Evolutionary conservation across 2,329 filamentous ascomycete species (phyloP), one percentile per base, ranked within the genome.

Genomic region (Epichloe brachyelytri): DNA sequence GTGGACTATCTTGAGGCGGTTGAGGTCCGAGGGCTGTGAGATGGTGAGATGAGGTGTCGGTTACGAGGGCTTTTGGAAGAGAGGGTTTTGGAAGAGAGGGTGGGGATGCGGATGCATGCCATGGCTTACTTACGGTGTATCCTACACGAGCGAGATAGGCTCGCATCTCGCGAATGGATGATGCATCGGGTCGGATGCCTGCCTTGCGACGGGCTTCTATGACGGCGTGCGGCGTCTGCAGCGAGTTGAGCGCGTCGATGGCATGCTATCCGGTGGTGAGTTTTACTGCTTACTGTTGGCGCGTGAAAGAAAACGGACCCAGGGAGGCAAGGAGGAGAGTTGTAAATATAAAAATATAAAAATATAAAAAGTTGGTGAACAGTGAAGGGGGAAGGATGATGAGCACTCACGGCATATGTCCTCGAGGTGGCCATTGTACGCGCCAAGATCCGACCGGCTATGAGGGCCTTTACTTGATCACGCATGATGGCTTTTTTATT

Each of bases 171-270:
- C 80, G 78, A 46, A 93, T 81, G 8, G 86, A 73, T 51, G 75
- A 73, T 53, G 80, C 74, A 66, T 93, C 86, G 60, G 86, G 81
- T 30, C 75, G 78, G 55, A 82, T 72, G 19, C 88, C 86, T 17
- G 84, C 85, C 64, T 86, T 86, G 50, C 82, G 78, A 48, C 93
- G 82, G 48, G 84, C 82, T 63, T 95, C 82, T 17, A 96, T 78
- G 48, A 88, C 78, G 46, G 85, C 79, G 63, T 85, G 91, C 49
- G 95, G 94, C 41, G 86, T 88, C 67, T 98, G 93, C 48, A 97
- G 80, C 43, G 87, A 85, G 68, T 97, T 97, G 62, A 97, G 79
- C 39, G 86, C 81, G 58, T 82, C 74, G 56, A 97, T 82, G 46
- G 91, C 93, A 65, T 93, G 88, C 88, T 95, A 57, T 2, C 20